Conservation (phyloP, 768 basidiomycete genomes). For the Leccinum subtestaceum region DNA sequence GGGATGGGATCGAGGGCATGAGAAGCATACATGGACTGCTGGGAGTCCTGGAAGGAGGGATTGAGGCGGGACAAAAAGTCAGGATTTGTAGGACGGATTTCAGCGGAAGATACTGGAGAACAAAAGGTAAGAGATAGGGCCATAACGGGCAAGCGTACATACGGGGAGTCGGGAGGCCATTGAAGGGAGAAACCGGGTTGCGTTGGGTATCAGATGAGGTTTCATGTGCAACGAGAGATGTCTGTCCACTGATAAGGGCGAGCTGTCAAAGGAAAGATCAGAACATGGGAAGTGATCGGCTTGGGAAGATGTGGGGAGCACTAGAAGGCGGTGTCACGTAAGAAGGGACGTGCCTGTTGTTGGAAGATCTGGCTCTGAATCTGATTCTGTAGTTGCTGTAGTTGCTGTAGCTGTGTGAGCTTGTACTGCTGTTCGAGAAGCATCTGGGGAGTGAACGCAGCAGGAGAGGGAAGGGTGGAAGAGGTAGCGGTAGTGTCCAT, state of each 20-base stretch:
- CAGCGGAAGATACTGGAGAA: slow-evolving; percentile 55
- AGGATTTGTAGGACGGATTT: slow-evolving; percentile 57
- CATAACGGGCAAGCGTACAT: slow-evolving; percentile 25
- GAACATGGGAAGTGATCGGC: slow-evolving; percentile 9
- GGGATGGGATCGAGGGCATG: slow-evolving; percentile 27
- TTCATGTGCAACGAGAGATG: slow-evolving; percentile 35
- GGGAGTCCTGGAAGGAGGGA: slow-evolving; percentile 40
- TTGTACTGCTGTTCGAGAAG: slow-evolving; percentile 77
- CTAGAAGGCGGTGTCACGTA: neutral
- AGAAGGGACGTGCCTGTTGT: slow-evolving; percentile 63
- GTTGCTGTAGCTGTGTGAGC: slow-evolving; percentile 71
- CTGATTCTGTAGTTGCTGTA: slow-evolving; percentile 78
- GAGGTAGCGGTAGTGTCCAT: slow-evolving; percentile 27
- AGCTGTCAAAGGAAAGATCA: slow-evolving; percentile 42
- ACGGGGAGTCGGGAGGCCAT: slow-evolving; percentile 71
- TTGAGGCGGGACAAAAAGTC: slow-evolving; percentile 66
- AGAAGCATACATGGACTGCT: slow-evolving; percentile 26
- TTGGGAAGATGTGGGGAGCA: neutral
- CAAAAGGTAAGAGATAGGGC: slow-evolving; percentile 13
- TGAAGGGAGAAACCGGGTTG: slow-evolving; percentile 36
- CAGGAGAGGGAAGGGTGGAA: slow-evolving; percentile 14
- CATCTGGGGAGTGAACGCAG: slow-evolving; percentile 42
- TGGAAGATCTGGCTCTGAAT: slow-evolving; percentile 88
- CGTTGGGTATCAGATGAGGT: slow-evolving; percentile 35
- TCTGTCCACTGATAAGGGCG: slow-evolving; percentile 58